Conservation (phyloP, 805 yeast genomes). For the Isabelozyma heimii region DNA sequence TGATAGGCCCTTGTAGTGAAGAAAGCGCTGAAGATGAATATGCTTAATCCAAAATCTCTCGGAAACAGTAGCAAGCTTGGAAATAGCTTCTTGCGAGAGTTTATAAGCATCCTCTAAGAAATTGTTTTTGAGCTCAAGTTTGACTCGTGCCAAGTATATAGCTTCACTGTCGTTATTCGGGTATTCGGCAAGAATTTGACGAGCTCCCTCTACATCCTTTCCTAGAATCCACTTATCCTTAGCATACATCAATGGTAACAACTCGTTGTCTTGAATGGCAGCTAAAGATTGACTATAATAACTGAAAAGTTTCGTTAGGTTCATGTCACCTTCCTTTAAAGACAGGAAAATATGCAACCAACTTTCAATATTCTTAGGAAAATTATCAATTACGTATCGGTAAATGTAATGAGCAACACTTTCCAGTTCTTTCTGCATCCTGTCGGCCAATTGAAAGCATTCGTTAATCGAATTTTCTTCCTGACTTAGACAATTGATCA, state of each 20-base stretch:
- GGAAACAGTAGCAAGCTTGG: slow-evolving; percentile 15
- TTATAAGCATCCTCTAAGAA: slow-evolving; percentile 39
- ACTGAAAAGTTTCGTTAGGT: slow-evolving; percentile 11
- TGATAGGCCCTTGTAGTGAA: slow-evolving; percentile 3
- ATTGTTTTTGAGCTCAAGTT: slow-evolving; percentile 51
- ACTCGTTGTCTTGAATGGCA: slow-evolving; percentile 46
- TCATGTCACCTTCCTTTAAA: slow-evolving; percentile 21
- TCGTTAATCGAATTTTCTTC: slow-evolving; percentile 18
- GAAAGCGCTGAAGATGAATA: slow-evolving; percentile 20
- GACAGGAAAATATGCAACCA: slow-evolving; percentile 50
- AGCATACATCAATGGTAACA: slow-evolving; percentile 67
- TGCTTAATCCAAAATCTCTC: slow-evolving; percentile 63
- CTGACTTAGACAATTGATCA: slow-evolving; percentile 36
- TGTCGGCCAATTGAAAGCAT: slow-evolving; percentile 24
- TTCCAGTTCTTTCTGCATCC: slow-evolving; percentile 17
- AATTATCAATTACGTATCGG: slow-evolving; percentile 41
- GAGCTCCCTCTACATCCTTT: slow-evolving; percentile 49
- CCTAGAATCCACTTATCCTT: slow-evolving; percentile 60
- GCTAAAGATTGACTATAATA: slow-evolving; percentile 55
- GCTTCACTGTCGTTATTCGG: slow-evolving; percentile 46
- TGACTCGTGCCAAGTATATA: slow-evolving; percentile 71
- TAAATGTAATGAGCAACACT: slow-evolving; percentile 48
- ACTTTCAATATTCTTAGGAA: slow-evolving; percentile 43
- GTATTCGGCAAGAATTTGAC: slow-evolving; percentile 51
- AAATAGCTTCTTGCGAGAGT: slow-evolving; percentile 20